Conservation (phyloP, 257 asterid genomes). For the Misopates orontium region DNA sequence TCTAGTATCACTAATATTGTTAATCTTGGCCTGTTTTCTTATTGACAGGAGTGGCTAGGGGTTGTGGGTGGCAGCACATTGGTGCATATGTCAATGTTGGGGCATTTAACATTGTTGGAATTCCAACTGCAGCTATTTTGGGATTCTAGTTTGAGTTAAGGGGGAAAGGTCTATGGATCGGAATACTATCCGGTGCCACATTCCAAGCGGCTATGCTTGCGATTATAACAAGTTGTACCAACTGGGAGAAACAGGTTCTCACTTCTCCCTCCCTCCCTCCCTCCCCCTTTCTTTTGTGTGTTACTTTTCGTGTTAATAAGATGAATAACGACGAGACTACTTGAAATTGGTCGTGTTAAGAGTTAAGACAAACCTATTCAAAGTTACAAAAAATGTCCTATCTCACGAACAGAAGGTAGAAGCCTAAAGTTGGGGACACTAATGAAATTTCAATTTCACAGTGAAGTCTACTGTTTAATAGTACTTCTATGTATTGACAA, state of each 20-base stretch:
- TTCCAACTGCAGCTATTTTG: conserved; percentile 66
- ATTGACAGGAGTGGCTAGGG: conserved; percentile 72
- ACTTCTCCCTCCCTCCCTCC: too few species aligned
- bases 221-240: conserved; percentile 53
- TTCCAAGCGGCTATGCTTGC: conserved; percentile 50
- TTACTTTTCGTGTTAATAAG: too few species aligned
- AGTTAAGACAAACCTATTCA: too few species aligned
- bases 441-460: too few species aligned
- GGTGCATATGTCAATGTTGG: conserved; percentile 82
- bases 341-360: too few species aligned
- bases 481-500: too few species aligned
- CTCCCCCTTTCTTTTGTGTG: too few species aligned
- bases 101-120: conserved; percentile 70
- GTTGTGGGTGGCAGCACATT: conserved; percentile 91
- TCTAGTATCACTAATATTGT: not conserved
- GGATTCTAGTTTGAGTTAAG: conserved; percentile 58
- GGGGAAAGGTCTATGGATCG: conserved; percentile 82
- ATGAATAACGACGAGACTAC: too few species aligned
- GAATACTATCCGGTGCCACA: conserved; percentile 56
- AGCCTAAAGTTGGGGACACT: too few species aligned
- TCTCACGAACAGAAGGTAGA: too few species aligned
- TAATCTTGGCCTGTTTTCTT: not conserved
- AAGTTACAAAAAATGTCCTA: too few species aligned
- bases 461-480: too few species aligned
- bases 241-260: conserved; percentile 74